Conservation (phyloP, 176 grass and related monocot species). For the Aegilops sharonensis region DNA sequence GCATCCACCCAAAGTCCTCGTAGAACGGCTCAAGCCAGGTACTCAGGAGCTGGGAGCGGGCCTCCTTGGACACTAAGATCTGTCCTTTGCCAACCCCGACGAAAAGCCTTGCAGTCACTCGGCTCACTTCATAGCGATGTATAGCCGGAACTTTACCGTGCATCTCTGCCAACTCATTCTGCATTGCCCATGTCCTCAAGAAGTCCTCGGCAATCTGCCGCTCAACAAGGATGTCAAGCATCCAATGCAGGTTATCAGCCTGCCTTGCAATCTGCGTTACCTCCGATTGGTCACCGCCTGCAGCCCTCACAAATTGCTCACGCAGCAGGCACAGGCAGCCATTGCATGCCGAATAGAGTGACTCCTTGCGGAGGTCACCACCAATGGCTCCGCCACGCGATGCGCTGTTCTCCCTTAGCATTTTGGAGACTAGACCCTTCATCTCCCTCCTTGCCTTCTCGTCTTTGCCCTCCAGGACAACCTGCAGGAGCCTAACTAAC, state of each 20-base stretch:
- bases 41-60: constrained; percentile 69
- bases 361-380: constrained; percentile 85
- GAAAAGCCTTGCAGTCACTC: constrained; percentile 78
- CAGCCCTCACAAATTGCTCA: constrained; percentile 55
- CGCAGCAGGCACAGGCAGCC: constrained; percentile 70
- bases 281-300: constrained; percentile 50
- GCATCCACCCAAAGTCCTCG: constrained; percentile 96
- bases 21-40: constrained; percentile 95
- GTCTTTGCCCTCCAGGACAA: constrained; percentile 95
- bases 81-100: constrained; percentile 89
- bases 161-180: constrained; percentile 67
- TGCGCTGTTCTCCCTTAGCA: constrained; percentile 85
- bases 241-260: constrained; percentile 95
- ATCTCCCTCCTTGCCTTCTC: constrained; percentile 96
- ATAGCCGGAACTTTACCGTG: constrained; percentile 82
- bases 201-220: constrained; percentile 93
- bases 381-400: constrained; percentile 48
- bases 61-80: constrained; percentile 88
- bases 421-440: constrained; percentile 96
- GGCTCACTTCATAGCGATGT: constrained; percentile 87
- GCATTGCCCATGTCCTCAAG: constrained; percentile 74
- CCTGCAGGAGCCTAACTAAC: constrained; percentile 80
- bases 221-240: constrained; percentile 94
- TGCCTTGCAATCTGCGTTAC: constrained; percentile 67
- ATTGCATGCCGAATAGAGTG: constrained; percentile 81